Conservation (phyloP, 441 rosid species). For the Jatropha multifida region DNA sequence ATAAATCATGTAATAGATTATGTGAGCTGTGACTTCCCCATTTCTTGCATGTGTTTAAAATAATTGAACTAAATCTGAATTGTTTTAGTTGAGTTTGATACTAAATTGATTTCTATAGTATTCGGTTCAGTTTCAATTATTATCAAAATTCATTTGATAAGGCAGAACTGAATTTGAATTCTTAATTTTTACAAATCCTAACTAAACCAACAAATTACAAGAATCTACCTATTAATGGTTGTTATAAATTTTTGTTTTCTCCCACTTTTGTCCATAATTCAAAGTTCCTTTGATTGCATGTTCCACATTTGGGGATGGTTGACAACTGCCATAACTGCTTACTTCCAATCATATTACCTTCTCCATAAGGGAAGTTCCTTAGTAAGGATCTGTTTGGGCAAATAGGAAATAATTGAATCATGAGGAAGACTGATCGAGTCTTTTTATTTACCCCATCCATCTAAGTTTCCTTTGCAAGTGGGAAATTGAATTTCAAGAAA, state of each 20-base stretch:
- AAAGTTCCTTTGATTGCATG: not conserved
- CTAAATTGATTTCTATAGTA: no score
- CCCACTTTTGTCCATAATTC: not conserved
- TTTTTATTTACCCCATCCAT: not conserved
- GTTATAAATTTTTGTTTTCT: no score
- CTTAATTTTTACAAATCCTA: no score
- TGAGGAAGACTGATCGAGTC: not conserved
- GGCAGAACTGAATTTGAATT: no score
- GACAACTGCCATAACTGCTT: not conserved
- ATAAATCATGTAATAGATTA: not conserved
- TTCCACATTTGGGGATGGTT: not conserved
- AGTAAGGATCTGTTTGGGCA: not conserved
- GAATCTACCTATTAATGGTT: no score
- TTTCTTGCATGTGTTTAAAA: not conserved
- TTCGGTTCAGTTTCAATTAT: no score
- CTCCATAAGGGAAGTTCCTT: conserved; percentile 1
- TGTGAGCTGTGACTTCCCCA: not conserved
- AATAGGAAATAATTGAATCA: not conserved
- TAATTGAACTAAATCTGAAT: no score
- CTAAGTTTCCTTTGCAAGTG: conserved; percentile 1
- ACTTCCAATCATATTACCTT: not conserved
- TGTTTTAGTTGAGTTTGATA: no score
- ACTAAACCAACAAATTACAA: no score
- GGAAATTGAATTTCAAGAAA: conserved; percentile 7
- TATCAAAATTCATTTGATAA: no score